These are phyloP conservation scores for Cubamyces lactineus DNA, from an alignment of 768 basidiomycete species.

Conservation along the genomic window DNA sequence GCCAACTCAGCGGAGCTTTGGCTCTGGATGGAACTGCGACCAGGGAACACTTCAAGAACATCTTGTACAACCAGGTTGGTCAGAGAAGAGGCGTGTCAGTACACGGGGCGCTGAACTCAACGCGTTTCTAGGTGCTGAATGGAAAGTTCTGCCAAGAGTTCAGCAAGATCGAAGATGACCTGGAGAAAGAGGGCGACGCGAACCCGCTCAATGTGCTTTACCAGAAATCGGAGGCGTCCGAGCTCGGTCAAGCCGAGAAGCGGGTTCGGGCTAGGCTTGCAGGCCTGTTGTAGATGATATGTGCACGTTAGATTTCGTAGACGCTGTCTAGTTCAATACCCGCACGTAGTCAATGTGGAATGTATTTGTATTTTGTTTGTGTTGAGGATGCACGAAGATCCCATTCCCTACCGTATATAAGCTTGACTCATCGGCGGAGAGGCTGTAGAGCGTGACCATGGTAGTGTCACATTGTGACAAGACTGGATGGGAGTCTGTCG, in stretches of 20 bases:
- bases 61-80: conserved; percentile 57
- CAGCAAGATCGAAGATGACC: conserved; percentile 54
- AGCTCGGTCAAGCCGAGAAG: conserved; percentile 62
- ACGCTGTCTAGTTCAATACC: no score
- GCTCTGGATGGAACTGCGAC: conserved; percentile 53
- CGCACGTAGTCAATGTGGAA: no score
- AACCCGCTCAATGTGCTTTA: conserved; percentile 63
- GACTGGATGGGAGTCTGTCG: conserved; percentile 14
- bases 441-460: not conserved
- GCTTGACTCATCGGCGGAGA: no score
- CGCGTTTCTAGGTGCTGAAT: conserved; percentile 49
- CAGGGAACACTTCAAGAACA: conserved; percentile 59
- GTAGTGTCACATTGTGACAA: not conserved
- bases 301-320: not conserved
- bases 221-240: conserved; percentile 50
- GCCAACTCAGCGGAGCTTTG: conserved; percentile 61
- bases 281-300: conserved; percentile 38
- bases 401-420: no score
- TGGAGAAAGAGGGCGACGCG: conserved; percentile 54
- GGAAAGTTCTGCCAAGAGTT: conserved; percentile 62
- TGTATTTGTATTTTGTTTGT: no score
- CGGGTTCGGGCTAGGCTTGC: conserved; percentile 55
- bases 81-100: no score
- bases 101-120: no score
- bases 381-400: no score